Evolutionary conservation across 2,329 filamentous ascomycete species (phyloP), one percentile per base, ranked within the genome.

Genomic region (Metarhizium guizhouense): DNA sequence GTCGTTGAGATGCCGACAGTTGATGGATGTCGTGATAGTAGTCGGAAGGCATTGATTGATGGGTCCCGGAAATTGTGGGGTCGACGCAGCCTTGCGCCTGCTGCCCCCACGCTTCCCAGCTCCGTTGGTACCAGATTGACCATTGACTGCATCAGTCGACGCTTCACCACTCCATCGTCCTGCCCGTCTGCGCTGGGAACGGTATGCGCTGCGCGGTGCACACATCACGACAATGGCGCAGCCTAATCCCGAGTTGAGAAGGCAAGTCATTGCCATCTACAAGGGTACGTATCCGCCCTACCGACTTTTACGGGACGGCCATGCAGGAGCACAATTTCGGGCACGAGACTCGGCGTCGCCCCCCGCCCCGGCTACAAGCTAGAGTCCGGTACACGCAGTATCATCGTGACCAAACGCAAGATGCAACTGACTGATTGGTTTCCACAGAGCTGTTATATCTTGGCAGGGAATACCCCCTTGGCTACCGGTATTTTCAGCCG

Each of bases 391-490:
- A 18, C 16, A 45, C 18, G 42, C n/a, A 16, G 6, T 16, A 25
- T 20, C 42, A 45, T 42, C 40, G 14, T 42, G 40, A 16, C 8
- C 40, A 45, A 10, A 49, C 36, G 14, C n/a, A 18, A 30, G 32
- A 18, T 45, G 11, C 47, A 54, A 3, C 11, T 29, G 4, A 13
- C 20, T 36, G 1, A 43, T 49, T 2, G 36, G 2, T 47, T 29
- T 20, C 14, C n/a, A n/a, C 10, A 95, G 91, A 96, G 65, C 82
- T 96, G 11, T 80, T 99, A 47, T 85, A 87, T 64, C 78, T 97
- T 14, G 91, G 93, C 38, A 83, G 86, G 55, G 87, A 93, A 57
- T 97, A 97, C 65, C 93, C 94, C 1, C 77, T 88, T 16, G 94
- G 94, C 50, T 95, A 73, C 60, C 73, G 77, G 34, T 96, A 92